A percentile compares a stretch with the other conserved stretches of the same genome.
These are phyloP conservation scores for Camillea tinctor DNA, from an alignment of 2,329 filamentous ascomycete species.

Conservation along the genomic window DNA sequence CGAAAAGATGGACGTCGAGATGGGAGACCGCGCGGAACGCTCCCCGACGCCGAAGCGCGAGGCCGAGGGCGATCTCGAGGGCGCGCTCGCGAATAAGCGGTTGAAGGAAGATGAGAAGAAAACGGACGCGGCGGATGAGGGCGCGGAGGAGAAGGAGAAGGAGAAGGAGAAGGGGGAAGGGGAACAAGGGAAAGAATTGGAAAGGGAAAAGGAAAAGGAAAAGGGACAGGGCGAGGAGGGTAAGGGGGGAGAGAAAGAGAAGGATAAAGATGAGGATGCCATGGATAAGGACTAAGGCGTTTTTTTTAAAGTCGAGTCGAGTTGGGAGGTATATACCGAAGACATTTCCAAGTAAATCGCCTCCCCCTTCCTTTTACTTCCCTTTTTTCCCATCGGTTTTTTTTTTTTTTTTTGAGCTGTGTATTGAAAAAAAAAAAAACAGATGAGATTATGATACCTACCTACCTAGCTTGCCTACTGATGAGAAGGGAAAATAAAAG, in stretches of 20 bases:
- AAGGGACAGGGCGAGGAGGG: background rate
- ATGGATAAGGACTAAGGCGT: constrained; percentile 14
- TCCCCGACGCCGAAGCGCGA: constrained; percentile 51
- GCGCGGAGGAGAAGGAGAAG: constrained; percentile 10
- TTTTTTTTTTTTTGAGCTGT: background rate
- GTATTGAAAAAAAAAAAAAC: no score
- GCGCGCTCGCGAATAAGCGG: constrained; percentile 44
- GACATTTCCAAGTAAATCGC: background rate
- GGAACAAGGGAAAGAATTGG: background rate
- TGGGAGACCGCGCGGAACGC: constrained; percentile 27
- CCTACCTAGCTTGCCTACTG: no score
- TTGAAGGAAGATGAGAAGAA: constrained; percentile 42
- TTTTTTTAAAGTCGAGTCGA: background rate
- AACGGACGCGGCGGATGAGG: constrained; percentile 10
- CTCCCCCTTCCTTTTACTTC: background rate
- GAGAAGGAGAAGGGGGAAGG: constrained; percentile 12
- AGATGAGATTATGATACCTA: no score
- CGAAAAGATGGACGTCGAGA: constrained; percentile 33
- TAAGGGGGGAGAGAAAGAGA: constrained; percentile 4
- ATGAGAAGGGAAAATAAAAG: no score
- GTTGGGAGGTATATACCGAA: no score
- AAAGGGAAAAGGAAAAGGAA: background rate
- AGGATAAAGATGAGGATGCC: constrained; percentile 8
- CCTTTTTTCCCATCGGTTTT: background rate
- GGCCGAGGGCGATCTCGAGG: constrained; percentile 48